A percentile compares a stretch with the other conserved stretches of the same genome.
Evolutionary conservation across 805 yeast genomes (phyloP).

Genomic region (Candida rishiriensis): DNA sequence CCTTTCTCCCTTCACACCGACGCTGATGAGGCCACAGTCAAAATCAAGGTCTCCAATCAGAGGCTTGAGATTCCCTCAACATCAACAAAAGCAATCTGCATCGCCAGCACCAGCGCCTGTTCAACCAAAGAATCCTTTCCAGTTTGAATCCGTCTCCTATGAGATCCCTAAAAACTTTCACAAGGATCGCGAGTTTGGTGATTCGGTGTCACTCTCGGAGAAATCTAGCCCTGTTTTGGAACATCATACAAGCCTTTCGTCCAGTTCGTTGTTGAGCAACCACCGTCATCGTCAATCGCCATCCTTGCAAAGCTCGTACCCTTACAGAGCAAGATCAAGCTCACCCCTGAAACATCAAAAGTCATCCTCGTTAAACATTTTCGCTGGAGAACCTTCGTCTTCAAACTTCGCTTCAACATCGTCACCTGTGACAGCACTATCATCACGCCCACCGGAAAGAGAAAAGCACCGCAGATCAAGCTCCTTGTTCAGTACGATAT

Average conservation of each 20-base stretch:
- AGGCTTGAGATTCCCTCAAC: slow-evolving; percentile 8
- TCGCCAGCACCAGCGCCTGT: neutral
- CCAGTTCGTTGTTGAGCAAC: neutral
- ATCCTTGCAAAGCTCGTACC: neutral
- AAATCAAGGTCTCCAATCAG: slow-evolving; percentile 26
- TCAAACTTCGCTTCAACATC: neutral
- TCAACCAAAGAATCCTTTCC: slow-evolving; percentile 24
- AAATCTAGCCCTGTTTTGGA: neutral
- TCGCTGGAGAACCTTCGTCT: neutral
- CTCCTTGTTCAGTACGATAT: slow-evolving; percentile 23
- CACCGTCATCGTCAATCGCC: neutral
- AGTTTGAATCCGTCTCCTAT: slow-evolving; percentile 29
- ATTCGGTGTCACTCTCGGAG: slow-evolving; percentile 12
- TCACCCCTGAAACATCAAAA: slow-evolving; percentile 10
- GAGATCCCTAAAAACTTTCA: slow-evolving; percentile 30
- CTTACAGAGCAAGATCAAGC: slow-evolving; percentile 6
- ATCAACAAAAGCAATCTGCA: neutral
- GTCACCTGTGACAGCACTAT: neutral
- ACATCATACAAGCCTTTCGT: slow-evolving; percentile 2
- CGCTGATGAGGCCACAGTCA: slow-evolving; percentile 7
- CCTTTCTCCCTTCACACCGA: slow-evolving; percentile 3
- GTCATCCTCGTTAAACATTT: slow-evolving; percentile 1
- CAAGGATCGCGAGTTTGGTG: slow-evolving; percentile 15
- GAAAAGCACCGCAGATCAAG: slow-evolving; percentile 19
- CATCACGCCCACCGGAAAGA: neutral